Evolutionary conservation across 2,329 filamentous ascomycete genomes (phyloP), one percentile per base, ranked within the genome.

Genomic region (Microthyrium microscopicum): DNA sequence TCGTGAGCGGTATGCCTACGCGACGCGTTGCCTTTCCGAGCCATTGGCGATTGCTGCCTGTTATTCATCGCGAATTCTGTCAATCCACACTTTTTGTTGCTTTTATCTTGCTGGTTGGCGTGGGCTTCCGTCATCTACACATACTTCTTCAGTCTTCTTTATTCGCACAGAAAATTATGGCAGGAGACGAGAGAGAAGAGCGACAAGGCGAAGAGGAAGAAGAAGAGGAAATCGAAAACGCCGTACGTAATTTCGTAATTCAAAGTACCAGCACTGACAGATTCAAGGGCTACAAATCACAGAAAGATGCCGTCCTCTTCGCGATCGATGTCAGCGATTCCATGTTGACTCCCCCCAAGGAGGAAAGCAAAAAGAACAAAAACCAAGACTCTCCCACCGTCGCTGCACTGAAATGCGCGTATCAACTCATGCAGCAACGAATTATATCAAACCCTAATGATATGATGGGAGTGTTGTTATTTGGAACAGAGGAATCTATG

Each of bases 301-400:
- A 85, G 50, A 94, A 93, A 59, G 89, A 98, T 73, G 89, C 89
- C n/a, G 70, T 95, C n/a, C 66, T 98, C 17, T 87, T 98, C 51
- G 87, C 84, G 11, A 93, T 98, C 46, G 79, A 95, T 42, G 56
- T 95, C 49, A 94, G 80, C 62, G 58, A 72, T 24, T 84, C 83
- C 1, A 98, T 95, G 87, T 61, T 95, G 41, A 60, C 54, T 43
- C 67, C 72, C 3, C 58, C 64, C 3, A 66, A 66, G 5, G 65
- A 70, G 39, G 68, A 74, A 25, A 48, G 53, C 35, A 46, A 53
- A 32, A 92, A 81, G 56, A 87, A 84, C 52, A 70, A 73, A 27
- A 77, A 81, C 42, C 73, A 64, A 37, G 81, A 87, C 46, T 85
- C 79, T 28, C 74, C 87, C 4, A 66, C 83, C 1, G 67, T 77